Evolutionary conservation across 2,329 filamentous ascomycete species (phyloP), one percentile per base, ranked within the genome.

Genomic region (Colletotrichum brevisporum): DNA sequence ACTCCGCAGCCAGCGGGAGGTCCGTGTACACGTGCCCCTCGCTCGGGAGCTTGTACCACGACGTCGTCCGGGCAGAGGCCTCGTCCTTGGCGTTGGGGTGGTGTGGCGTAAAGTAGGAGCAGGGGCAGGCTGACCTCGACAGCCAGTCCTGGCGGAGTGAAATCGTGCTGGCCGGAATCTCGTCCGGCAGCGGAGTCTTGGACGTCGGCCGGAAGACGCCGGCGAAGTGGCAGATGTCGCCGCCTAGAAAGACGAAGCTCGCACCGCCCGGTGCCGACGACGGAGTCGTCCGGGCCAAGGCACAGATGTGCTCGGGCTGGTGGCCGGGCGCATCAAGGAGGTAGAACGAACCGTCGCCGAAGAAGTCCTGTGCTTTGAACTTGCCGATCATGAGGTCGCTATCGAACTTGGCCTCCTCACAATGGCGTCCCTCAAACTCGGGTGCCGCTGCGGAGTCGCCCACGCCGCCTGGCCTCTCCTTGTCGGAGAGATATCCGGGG

Each of bases 361-460:
- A 83, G 65, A 78, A 83, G 60, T 83, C 81, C n/a, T 78, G 64
- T 0, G 82, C 82, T 13, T 73, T 73, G 71, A 82, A 83, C 9
- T 75, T 71, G 4, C 81, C 82, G 45, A 79, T 72, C 27, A 51
- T 65, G 27, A 72, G 39, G 8, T 43, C 67, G 18, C 26, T 9
- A 39, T 72, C 71, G 51, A 76, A 72, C 24, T 67, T 55, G 8
- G 73, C 57, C 31, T 73, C 73, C 10, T 63, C 54, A n/a, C 1
- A 73, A 56, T 6, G 47, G 27, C 73, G 61, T 2, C 71, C 73
- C 5, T 62, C 50, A 13, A 72, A 73, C 27, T 75, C 74, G 1
- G 68, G 10, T 18, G 50, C 36, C 10, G 68, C 50, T 6, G 53
- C 55, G 1, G 62, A 45, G 24, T 69, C 67, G 9, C 52, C 62